Evolutionary conservation across 495 filamentous ascomycete genomes (phyloP).

Genomic region (Tuber brumale): DNA sequence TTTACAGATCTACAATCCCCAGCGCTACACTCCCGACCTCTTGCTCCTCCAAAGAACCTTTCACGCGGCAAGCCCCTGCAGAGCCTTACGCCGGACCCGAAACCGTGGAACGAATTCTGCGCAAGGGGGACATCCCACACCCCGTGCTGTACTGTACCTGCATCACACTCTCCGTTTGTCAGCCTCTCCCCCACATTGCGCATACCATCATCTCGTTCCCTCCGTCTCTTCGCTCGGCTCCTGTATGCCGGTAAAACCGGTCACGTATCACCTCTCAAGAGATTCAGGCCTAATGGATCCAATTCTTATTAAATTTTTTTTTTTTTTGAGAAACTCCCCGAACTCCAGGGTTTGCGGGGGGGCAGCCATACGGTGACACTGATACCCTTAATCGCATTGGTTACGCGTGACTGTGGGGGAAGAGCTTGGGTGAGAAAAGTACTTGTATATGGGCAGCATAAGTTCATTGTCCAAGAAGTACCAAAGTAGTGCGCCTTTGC

Average conservation of each 20-base stretch:
- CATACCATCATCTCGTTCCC: not conserved
- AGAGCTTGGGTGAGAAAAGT: not conserved
- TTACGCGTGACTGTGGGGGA: not conserved
- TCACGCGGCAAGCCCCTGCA: not conserved
- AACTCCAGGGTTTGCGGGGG: not conserved
- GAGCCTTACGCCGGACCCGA: not conserved
- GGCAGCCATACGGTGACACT: not conserved
- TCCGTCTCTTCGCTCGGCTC: not conserved
- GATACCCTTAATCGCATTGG: not conserved
- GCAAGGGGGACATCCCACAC: slow-evolving; percentile 5
- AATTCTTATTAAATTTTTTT: not conserved
- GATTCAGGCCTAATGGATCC: not conserved
- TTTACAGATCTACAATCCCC: not conserved
- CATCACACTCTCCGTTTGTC: not conserved
- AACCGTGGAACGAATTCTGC: not conserved
- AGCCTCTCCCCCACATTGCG: not conserved
- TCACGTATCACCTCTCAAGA: not conserved
- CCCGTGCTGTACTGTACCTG: not conserved
- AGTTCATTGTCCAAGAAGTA: not conserved
- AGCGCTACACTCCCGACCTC: not conserved
- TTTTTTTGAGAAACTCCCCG: not conserved
- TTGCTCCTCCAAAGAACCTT: not conserved
- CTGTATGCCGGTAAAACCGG: not conserved
- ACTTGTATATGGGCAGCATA: not conserved
- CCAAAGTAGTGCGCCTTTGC: not conserved